Evolutionary conservation across 768 basidiomycete genomes (phyloP), one percentile per base, ranked within the genome.

Genomic region (Termitomyces sp.): DNA sequence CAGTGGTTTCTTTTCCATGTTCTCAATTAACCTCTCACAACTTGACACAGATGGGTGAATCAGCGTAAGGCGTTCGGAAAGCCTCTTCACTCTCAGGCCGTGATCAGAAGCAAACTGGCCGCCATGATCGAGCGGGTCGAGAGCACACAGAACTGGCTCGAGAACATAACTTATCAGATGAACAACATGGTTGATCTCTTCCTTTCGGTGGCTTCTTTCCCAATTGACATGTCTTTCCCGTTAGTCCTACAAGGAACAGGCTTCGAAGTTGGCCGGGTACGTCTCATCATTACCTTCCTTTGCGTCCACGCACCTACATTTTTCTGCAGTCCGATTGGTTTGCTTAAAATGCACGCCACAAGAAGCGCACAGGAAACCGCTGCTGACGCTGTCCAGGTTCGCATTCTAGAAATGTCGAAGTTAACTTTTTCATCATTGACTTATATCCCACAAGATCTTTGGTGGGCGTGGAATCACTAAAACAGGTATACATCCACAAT

Each of bases 31-130:
- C 28, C 40, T 52, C 50, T 44, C 22, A 58, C 32, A 34, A 43
- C 10, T 14, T 30, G 32, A 19, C 11, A 40, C 53, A 89, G 84
- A 68, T 98, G 95, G 95, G 79, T 83, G 5, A 82, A 75, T 54
- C 92, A 97, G 65, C 82, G 95, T 52, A 88, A 89, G 64, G 93
- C 90, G 17, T 96, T 97, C 62, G 94, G 94, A 47, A 93, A 91
- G 69, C 88, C 86, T 1, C 76, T 96, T 41, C 81, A 83, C 60
- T 82, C 87, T 2, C 91, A 92, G 68, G 81, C 94, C 4, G 90
- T 97, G 60, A 89, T 98, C 63, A 84, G 95, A 48, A 80, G 79
- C 60, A 96, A 95, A 77, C 74, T 98, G 45, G 93, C 93, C 9
- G 75, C 74, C 8, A 98, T 98, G 93, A 80, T 80, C 40, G 66